Conservation (phyloP, 352 stramenopile species). For the Aphanomyces astaci region DNA sequence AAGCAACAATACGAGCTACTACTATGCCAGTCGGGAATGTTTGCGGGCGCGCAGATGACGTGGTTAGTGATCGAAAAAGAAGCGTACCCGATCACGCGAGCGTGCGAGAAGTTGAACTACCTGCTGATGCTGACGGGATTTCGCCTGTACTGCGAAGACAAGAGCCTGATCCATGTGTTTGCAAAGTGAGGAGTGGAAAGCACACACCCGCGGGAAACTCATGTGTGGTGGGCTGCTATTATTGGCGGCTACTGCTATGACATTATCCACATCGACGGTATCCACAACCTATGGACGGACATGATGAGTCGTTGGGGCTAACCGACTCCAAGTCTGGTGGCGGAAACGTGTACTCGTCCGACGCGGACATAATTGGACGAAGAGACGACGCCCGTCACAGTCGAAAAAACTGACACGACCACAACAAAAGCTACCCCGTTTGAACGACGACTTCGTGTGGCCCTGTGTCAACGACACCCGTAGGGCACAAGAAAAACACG, state of each 20-base stretch:
- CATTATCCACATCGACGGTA: too few relatives aligned
- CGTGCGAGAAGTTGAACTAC: constrained; percentile 24
- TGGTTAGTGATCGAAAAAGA: too few relatives aligned
- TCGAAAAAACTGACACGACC: background rate
- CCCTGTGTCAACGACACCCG: background rate
- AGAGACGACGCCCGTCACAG: too few relatives aligned
- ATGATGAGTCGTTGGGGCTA: constrained; percentile 13
- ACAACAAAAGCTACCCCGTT: background rate
- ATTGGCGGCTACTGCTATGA: too few relatives aligned
- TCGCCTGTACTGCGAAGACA: too few relatives aligned
- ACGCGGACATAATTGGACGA: background rate
- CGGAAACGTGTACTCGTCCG: background rate
- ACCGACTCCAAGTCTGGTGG: background rate
- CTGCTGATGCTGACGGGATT: too few relatives aligned
- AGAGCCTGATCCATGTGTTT: background rate
- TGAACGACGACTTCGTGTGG: background rate
- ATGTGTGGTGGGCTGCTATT: too few relatives aligned
- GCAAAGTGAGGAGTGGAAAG: constrained; percentile 17
- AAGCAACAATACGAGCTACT: constrained; percentile 22
- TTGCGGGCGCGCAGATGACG: too few relatives aligned
- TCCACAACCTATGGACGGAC: constrained; percentile 20
- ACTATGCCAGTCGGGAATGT: too few relatives aligned
- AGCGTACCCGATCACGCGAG: constrained; percentile 23
- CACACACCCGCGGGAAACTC: too few relatives aligned
- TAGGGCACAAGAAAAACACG: background rate